Percentiles rank a stretch among this genome's conserved stretches.
Conservation (phyloP, 148 eudicot species). For the Vaccinium darrowii region DNA sequence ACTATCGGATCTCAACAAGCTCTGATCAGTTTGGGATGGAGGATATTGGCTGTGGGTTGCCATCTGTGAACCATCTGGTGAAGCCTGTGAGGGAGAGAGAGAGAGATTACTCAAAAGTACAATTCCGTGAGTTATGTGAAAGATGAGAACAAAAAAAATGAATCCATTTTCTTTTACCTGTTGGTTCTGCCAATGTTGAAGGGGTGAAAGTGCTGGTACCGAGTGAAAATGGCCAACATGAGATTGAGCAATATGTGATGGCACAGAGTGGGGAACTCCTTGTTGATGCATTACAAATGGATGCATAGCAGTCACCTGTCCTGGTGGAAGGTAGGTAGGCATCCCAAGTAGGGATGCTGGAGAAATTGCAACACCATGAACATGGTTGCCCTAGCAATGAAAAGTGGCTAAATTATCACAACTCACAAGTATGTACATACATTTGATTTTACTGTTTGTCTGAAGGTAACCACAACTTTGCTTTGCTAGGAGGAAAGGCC, state of each 20-base stretch:
- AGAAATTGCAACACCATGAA: slow-evolving; percentile 57
- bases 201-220: slow-evolving; percentile 37
- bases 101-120: not conserved
- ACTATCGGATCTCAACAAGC: slow-evolving; percentile 41
- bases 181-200: slow-evolving; percentile 72
- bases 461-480: not conserved
- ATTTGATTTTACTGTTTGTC: not conserved
- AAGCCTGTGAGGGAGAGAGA: slow-evolving; percentile 39
- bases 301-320: slow-evolving; percentile 76
- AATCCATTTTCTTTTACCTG: slow-evolving; percentile 44
- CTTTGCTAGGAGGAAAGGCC: not conserved
- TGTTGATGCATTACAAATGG: slow-evolving; percentile 83
- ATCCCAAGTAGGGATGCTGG: slow-evolving; percentile 70
- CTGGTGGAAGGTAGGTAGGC: slow-evolving; percentile 69
- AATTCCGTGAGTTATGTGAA: not conserved
- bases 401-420: not conserved
- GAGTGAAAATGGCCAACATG: slow-evolving; percentile 65
- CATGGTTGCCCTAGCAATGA: slow-evolving; percentile 49
- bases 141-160: not conserved
- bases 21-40: slow-evolving; percentile 49
- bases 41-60: slow-evolving; percentile 47
- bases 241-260: slow-evolving; percentile 63
- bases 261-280: slow-evolving; percentile 55
- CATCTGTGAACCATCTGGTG: slow-evolving; percentile 45
- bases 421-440: slow-evolving; percentile 5